A percentile compares a stretch with the other conserved stretches of the same genome.
phyloP scores from a whole-genome alignment of 257 asterid genomes.

The Eucommia ulmoides region DNA sequence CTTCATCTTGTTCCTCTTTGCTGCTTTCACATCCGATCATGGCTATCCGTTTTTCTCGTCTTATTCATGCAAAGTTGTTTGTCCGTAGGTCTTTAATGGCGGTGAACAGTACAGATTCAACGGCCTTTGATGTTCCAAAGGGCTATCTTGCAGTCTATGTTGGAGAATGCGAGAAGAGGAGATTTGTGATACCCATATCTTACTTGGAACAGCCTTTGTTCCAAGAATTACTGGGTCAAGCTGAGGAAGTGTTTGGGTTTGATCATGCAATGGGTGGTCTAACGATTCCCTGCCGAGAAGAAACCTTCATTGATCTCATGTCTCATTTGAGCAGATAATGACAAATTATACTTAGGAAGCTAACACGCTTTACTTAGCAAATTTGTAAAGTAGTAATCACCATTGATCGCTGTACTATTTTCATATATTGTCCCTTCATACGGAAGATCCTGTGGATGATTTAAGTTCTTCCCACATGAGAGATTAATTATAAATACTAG shows the following conservation, averaged over 20 bases:
- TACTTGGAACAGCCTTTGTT: slow-evolving; percentile 17
- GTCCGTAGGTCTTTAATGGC: background rate
- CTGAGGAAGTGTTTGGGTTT: slow-evolving; percentile 27
- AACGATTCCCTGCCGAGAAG: slow-evolving; percentile 23
- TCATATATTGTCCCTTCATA: no score
- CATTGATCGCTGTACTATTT: no score
- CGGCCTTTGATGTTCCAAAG: slow-evolving; percentile 15
- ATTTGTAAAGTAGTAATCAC: no score
- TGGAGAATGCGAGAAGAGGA: slow-evolving; percentile 19
- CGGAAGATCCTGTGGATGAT: no score
- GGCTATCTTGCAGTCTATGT: slow-evolving; percentile 26
- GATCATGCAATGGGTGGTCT: slow-evolving; percentile 22
- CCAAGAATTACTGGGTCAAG: slow-evolving; percentile 19
- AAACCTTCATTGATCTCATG: slow-evolving; percentile 10
- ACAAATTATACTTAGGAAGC: background rate
- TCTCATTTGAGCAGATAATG: slow-evolving; percentile 5
- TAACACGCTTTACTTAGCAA: background rate
- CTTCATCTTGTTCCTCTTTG: no score
- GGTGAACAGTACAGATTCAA: background rate
- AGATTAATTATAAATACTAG: no score
- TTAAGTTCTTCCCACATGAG: no score
- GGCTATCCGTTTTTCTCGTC: background rate
- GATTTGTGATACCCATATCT: slow-evolving; percentile 20
- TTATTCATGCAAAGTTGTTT: background rate
- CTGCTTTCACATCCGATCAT: no score